Percentiles rank a stretch among this genome's conserved stretches.
Evolutionary conservation across 1,284 basidiomycete genomes (phyloP).

Genomic region (Trichosporon asahii): DNA sequence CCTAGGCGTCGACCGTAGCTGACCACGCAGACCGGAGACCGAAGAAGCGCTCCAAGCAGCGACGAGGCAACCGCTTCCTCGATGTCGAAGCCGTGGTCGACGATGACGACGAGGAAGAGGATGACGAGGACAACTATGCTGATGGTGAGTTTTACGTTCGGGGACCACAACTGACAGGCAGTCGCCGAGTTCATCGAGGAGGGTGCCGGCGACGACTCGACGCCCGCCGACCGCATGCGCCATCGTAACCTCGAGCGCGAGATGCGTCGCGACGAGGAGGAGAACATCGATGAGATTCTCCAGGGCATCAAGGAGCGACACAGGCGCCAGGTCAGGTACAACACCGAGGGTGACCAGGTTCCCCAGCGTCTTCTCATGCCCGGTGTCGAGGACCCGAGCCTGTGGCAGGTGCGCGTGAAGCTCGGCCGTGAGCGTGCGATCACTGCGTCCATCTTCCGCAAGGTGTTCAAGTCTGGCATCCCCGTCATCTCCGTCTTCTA

Average conservation of each 20-base stretch:
- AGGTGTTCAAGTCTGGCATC: constrained; percentile 67
- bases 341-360: constrained; percentile 87
- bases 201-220: constrained; percentile 58
- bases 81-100: constrained; percentile 94
- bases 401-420: constrained; percentile 95
- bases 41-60: constrained; percentile 51
- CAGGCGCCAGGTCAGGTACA: constrained; percentile 66
- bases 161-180: constrained; percentile 12
- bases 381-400: constrained; percentile 86
- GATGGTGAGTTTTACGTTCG: constrained; percentile 57
- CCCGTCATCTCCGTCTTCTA: constrained; percentile 90
- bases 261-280: constrained; percentile 72
- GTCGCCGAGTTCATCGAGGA: constrained; percentile 72
- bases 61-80: constrained; percentile 74
- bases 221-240: constrained; percentile 48
- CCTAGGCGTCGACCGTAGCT: constrained; percentile 14
- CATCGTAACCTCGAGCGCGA: constrained; percentile 76
- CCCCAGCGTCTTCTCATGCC: constrained; percentile 97
- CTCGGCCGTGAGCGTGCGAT: constrained; percentile 88
- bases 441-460: constrained; percentile 90
- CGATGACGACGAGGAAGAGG: constrained; percentile 92
- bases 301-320: constrained; percentile 79
- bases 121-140: constrained; percentile 74
- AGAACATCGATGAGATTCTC: constrained; percentile 82
- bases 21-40: constrained; percentile 16